Evolutionary conservation across 352 stramenopile genomes (phyloP).

Genomic region (Pythium biforme): DNA sequence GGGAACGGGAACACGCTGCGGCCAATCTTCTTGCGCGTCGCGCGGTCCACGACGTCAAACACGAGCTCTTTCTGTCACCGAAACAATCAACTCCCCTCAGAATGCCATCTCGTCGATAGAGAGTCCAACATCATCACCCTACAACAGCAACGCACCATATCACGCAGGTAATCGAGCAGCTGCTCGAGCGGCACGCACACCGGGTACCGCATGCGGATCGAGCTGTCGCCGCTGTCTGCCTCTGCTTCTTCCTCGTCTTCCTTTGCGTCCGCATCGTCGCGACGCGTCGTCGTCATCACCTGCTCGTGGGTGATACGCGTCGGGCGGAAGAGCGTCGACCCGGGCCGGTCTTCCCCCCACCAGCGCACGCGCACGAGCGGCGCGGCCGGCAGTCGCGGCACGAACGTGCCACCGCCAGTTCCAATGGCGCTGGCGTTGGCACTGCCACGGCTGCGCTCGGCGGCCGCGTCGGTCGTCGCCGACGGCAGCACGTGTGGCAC

Average conservation of each 20-base stretch:
- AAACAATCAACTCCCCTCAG: neutral
- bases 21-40: slow-evolving; percentile 38
- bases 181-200: slow-evolving; percentile 33
- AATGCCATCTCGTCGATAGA: neutral
- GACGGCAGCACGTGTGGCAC: slow-evolving; percentile 43
- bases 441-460: neutral
- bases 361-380: slow-evolving; percentile 54
- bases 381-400: slow-evolving; percentile 26
- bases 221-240: slow-evolving; percentile 12
- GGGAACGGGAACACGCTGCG: slow-evolving; percentile 26
- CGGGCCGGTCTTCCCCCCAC: slow-evolving; percentile 50
- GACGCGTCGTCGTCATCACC: neutral
- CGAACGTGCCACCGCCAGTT: no score
- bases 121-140: no score
- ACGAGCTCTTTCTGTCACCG: slow-evolving; percentile 38
- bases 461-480: slow-evolving; percentile 27
- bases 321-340: slow-evolving; percentile 49
- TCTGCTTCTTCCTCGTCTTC: slow-evolving; percentile 8
- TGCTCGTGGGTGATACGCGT: slow-evolving; percentile 10
- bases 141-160: slow-evolving; percentile 41
- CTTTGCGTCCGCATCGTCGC: slow-evolving; percentile 1
- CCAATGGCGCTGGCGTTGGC: neutral
- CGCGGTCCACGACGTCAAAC: slow-evolving; percentile 64
- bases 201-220: slow-evolving; percentile 47
- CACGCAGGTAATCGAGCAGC: slow-evolving; percentile 54